Conservation (phyloP, 257 asterid species). For the Solanum clarkiae region DNA sequence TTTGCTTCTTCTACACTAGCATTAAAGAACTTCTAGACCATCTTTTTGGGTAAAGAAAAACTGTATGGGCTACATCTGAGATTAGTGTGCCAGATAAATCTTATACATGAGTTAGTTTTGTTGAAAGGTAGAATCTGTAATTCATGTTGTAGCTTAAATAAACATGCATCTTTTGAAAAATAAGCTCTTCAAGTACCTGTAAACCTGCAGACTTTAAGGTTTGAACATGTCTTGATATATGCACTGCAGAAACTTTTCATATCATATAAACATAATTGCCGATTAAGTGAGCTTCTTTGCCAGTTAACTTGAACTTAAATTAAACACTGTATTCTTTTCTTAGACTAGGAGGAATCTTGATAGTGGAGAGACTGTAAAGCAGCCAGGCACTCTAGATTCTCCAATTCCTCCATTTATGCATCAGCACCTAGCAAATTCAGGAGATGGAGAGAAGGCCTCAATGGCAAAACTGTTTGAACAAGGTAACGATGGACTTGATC, state of each 20-base stretch:
- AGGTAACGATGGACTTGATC: constrained; percentile 29
- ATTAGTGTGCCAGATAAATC: neutral
- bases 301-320: neutral
- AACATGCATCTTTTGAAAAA: neutral
- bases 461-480: constrained; percentile 77
- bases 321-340: neutral
- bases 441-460: constrained; percentile 52
- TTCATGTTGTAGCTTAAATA: neutral
- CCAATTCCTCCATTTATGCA: constrained; percentile 38
- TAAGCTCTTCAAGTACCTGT: neutral
- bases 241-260: neutral
- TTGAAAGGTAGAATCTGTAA: neutral
- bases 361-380: constrained; percentile 19
- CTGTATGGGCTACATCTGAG: neutral
- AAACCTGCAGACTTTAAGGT: neutral
- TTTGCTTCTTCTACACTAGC: neutral
- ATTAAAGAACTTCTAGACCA: neutral
- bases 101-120: neutral
- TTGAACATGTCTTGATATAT: neutral
- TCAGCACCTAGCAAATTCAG: constrained; percentile 38
- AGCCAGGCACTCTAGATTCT: constrained; percentile 32
- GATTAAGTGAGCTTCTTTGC: neutral
- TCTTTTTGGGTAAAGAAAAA: neutral
- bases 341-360: constrained; percentile 71
- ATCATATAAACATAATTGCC: neutral